Evolutionary conservation across 192 early-diverging fungal species (phyloP).

Genomic region (Obelidium mucronatum): DNA sequence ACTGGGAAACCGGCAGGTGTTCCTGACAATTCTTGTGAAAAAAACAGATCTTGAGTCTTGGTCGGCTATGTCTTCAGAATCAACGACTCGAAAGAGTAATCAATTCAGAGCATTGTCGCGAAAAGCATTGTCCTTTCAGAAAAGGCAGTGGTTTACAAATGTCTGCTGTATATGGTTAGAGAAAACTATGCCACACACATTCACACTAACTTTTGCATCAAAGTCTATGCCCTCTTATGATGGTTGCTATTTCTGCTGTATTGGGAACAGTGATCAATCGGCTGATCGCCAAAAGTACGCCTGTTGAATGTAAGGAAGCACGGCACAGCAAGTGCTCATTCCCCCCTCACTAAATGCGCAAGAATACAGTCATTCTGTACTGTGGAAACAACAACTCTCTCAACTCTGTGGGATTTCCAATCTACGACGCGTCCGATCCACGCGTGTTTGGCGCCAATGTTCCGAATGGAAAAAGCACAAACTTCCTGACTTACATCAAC

Average conservation of each 20-base stretch:
- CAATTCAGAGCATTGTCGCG: constrained; percentile 45
- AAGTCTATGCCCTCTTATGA: constrained; percentile 74
- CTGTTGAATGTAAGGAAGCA: constrained; percentile 38
- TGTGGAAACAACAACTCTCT: constrained; percentile 42
- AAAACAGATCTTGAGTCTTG: too few species aligned
- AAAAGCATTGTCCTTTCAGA: constrained; percentile 26
- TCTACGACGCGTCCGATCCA: constrained; percentile 37
- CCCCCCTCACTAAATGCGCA: neutral
- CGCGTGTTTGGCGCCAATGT: constrained; percentile 16
- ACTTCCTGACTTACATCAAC: neutral
- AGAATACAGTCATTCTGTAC: constrained; percentile 39
- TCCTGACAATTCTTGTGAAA: too few species aligned
- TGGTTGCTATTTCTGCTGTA: constrained; percentile 67
- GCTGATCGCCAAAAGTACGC: constrained; percentile 53
- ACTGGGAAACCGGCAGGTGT: too few species aligned
- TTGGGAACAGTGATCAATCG: constrained; percentile 61
- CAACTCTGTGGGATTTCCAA: constrained; percentile 43
- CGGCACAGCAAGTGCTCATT: neutral
- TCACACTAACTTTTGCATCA: neutral
- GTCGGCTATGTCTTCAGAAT: too few species aligned
- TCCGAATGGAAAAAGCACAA: constrained; percentile 9
- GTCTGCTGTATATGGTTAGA: constrained; percentile 30
- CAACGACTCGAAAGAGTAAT: constrained; percentile 11
- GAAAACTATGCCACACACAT: neutral
- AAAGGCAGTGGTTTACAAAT: constrained; percentile 35